These are phyloP conservation scores for Podila epigama DNA, from an alignment of 192 early-diverging fungal genomes.

Conservation along the genomic window DNA sequence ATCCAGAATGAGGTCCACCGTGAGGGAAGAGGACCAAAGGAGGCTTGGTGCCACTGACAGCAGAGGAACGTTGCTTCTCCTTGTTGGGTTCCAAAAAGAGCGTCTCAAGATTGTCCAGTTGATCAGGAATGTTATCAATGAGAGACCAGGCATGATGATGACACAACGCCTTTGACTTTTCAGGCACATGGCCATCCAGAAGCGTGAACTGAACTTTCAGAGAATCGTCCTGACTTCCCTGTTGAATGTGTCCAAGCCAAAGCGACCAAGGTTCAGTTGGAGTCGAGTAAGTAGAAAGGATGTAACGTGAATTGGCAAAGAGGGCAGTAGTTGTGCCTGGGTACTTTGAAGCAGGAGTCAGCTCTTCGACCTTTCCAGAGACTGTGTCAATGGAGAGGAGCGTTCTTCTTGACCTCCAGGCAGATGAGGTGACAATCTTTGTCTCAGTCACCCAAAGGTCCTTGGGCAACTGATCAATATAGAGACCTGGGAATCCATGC, in stretches of 20 bases:
- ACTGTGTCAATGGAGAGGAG: constrained; percentile 48
- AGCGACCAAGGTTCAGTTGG: constrained; percentile 60
- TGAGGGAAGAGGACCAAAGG: constrained; percentile 80
- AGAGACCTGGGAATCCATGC: constrained; percentile 74
- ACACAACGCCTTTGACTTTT: constrained; percentile 30
- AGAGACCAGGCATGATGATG: constrained; percentile 47
- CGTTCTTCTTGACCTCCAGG: constrained; percentile 37
- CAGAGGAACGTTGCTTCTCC: constrained; percentile 14
- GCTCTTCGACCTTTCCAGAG: constrained; percentile 55
- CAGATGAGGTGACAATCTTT: constrained; percentile 23
- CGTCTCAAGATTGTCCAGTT: constrained; percentile 48
- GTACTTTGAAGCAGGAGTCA: constrained; percentile 53
- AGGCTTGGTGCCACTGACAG: constrained; percentile 31
- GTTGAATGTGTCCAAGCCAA: constrained; percentile 31
- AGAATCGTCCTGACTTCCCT: constrained; percentile 1
- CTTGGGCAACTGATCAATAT: constrained; percentile 61
- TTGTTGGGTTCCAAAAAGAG: constrained; percentile 44
- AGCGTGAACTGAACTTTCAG: constrained; percentile 14
- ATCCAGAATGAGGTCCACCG: constrained; percentile 77
- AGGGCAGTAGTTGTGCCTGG: constrained; percentile 56
- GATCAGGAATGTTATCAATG: constrained; percentile 31
- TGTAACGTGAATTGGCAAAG: constrained; percentile 48
- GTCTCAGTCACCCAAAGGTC: constrained; percentile 31
- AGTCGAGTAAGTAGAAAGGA: constrained; percentile 58
- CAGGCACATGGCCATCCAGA: constrained; percentile 17